A percentile compares a stretch with the other conserved stretches of the same genome.
These are phyloP conservation scores for Paramecium primaurelia DNA, from an alignment of 73 alveolate species.

Conservation along the genomic window DNA sequence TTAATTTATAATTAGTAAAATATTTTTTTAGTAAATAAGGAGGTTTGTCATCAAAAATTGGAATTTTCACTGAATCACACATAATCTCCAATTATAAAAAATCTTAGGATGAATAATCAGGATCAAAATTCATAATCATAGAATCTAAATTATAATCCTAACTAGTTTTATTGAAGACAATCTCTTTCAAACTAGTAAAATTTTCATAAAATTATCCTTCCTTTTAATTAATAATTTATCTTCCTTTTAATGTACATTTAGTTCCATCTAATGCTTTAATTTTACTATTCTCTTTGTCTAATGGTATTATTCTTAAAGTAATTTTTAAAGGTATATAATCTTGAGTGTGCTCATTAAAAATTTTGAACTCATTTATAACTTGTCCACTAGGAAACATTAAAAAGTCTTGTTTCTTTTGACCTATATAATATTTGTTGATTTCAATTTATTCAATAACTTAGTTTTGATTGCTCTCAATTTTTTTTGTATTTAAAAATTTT, in stretches of 20 bases:
- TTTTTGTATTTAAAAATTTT: neutral
- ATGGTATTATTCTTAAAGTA: neutral
- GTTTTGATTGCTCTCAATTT: no score
- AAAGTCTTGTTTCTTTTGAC: neutral
- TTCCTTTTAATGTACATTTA: neutral
- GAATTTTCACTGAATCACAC: neutral
- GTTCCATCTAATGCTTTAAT: neutral
- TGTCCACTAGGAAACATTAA: neutral
- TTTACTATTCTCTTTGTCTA: neutral
- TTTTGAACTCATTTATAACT: neutral
- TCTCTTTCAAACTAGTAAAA: neutral
- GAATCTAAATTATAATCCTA: neutral
- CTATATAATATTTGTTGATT: neutral
- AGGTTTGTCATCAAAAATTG: neutral
- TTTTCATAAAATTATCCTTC: neutral
- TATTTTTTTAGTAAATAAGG: neutral
- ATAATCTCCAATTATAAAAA: neutral
- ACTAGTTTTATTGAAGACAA: neutral
- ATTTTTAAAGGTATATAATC: neutral
- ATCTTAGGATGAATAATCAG: neutral
- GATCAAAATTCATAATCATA: neutral
- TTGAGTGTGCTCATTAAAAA: neutral
- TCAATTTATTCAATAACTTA: neutral
- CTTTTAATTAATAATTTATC: neutral
- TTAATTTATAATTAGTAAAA: neutral